Conservation (phyloP, 1,284 basidiomycete species). For the Papiliotrema laurentii region DNA sequence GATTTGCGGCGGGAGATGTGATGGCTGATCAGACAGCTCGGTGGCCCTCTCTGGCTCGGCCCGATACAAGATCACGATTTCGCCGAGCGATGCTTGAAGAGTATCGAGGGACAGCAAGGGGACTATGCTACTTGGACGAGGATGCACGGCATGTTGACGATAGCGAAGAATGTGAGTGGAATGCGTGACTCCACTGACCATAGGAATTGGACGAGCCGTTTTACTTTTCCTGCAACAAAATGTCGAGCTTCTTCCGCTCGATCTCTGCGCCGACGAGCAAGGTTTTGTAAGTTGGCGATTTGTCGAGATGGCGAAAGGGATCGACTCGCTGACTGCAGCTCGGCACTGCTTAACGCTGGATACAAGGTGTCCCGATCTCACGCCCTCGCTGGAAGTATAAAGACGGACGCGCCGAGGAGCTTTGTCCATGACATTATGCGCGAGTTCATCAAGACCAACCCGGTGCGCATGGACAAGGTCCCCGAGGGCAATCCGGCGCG, state of each 20-base stretch:
- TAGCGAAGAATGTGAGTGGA: constrained; percentile 71
- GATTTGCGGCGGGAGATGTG: not conserved
- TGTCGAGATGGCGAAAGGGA: not conserved
- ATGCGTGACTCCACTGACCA: constrained; percentile 4
- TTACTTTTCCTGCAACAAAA: constrained; percentile 83
- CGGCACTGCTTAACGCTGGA: constrained; percentile 81
- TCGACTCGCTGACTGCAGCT: constrained; percentile 56
- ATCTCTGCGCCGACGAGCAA: constrained; percentile 56
- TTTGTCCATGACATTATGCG: constrained; percentile 80
- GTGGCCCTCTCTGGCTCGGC: constrained; percentile 96
- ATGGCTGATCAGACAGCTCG: constrained; percentile 54
- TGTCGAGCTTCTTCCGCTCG: constrained; percentile 58
- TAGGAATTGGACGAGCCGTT: constrained; percentile 79
- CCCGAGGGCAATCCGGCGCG: constrained; percentile 65
- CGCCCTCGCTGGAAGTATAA: constrained; percentile 80
- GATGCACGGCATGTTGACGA: constrained; percentile 92
- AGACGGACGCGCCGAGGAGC: constrained; percentile 72
- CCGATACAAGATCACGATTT: constrained; percentile 77
- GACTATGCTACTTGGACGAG: constrained; percentile 75
- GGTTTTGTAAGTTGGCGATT: constrained; percentile 56
- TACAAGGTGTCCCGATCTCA: constrained; percentile 84
- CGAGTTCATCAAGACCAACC: constrained; percentile 67
- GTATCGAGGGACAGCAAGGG: constrained; percentile 56
- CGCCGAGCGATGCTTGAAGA: constrained; percentile 66
- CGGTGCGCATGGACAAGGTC: constrained; percentile 77